These are phyloP conservation scores for Akanthomyces uredinophilus DNA, from an alignment of 2,329 filamentous ascomycete species.

Conservation along the genomic window DNA sequence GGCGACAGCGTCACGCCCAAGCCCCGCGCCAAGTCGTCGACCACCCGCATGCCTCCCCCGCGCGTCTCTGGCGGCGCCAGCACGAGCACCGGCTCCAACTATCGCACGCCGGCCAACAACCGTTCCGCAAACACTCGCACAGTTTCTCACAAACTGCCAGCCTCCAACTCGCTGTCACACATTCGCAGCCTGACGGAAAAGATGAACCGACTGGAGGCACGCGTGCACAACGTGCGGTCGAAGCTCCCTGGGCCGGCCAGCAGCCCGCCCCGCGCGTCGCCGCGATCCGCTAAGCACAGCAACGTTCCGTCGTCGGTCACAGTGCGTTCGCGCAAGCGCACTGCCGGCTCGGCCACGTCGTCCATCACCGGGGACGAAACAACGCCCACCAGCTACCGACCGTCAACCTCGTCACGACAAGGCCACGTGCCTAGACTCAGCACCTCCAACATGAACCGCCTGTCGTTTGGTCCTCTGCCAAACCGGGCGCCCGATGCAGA, in stretches of 20 bases:
- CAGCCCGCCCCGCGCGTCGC: constrained; percentile 77
- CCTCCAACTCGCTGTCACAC: constrained; percentile 74
- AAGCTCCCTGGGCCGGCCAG: constrained; percentile 78
- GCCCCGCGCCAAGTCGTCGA: constrained; percentile 45
- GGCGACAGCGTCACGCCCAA: constrained; percentile 53
- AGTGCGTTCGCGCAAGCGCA: constrained; percentile 65
- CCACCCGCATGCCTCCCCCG: constrained; percentile 31
- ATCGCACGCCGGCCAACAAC: constrained; percentile 41
- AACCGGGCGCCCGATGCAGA: constrained; percentile 47
- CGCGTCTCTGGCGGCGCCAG: constrained; percentile 38
- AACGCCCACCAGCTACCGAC: constrained; percentile 39
- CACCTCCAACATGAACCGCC: constrained; percentile 55
- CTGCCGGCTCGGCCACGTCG: constrained; percentile 50
- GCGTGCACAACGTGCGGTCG: constrained; percentile 85
- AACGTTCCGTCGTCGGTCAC: constrained; percentile 53
- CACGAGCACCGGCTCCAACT: constrained; percentile 37
- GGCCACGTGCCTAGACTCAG: constrained; percentile 56
- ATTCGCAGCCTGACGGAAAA: constrained; percentile 91
- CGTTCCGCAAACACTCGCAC: constrained; percentile 52
- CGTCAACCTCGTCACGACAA: constrained; percentile 33
- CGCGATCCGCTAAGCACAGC: constrained; percentile 47
- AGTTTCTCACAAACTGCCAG: constrained; percentile 45
- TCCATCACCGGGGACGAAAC: constrained; percentile 47
- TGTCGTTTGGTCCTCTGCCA: constrained; percentile 59
- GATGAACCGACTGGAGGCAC: constrained; percentile 92